Conservation (phyloP, 2,329 filamentous ascomycete species). For the Sarocladiaceae sp. region DNA sequence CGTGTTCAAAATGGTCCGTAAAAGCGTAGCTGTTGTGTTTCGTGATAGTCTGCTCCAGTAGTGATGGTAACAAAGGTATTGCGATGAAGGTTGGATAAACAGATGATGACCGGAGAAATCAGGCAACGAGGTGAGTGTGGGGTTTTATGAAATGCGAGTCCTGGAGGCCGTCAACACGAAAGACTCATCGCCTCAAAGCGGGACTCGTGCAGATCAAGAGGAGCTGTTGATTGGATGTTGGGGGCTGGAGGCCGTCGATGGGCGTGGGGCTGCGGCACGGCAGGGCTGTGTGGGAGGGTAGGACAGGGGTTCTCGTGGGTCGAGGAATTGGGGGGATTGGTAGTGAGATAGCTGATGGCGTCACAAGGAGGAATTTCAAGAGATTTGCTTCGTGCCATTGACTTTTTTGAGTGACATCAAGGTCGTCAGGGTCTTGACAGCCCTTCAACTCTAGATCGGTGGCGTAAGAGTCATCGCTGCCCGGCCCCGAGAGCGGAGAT, state of each 20-base stretch:
- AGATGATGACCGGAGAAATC: conserved; percentile 3
- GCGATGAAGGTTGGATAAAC: too few relatives aligned
- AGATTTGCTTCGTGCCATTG: too few relatives aligned
- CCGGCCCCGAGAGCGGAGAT: not conserved
- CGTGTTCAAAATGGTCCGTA: too few relatives aligned
- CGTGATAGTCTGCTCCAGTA: too few relatives aligned
- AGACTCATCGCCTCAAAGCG: conserved; percentile 7
- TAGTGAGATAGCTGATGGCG: not conserved
- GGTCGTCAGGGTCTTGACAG: too few relatives aligned
- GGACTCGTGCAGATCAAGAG: not conserved
- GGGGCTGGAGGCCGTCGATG: conserved; percentile 4
- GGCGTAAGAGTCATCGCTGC: not conserved
- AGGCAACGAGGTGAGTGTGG: conserved; percentile 5
- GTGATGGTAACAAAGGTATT: too few relatives aligned
- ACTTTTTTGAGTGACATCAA: too few relatives aligned
- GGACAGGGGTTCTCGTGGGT: not conserved
- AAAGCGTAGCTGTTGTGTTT: too few relatives aligned
- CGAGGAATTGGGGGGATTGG: not conserved
- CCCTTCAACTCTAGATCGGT: too few relatives aligned
- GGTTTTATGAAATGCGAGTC: conserved; percentile 1
- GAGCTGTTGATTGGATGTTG: not conserved
- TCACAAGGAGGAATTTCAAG: too few relatives aligned
- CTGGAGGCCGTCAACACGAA: conserved; percentile 6
- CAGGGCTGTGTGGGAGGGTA: conserved; percentile 3
- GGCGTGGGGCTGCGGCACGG: not conserved